Evolutionary conservation across 2,329 filamentous ascomycete genomes (phyloP), one percentile per base, ranked within the genome.

Genomic region (Rhynchosporium secalis): DNA sequence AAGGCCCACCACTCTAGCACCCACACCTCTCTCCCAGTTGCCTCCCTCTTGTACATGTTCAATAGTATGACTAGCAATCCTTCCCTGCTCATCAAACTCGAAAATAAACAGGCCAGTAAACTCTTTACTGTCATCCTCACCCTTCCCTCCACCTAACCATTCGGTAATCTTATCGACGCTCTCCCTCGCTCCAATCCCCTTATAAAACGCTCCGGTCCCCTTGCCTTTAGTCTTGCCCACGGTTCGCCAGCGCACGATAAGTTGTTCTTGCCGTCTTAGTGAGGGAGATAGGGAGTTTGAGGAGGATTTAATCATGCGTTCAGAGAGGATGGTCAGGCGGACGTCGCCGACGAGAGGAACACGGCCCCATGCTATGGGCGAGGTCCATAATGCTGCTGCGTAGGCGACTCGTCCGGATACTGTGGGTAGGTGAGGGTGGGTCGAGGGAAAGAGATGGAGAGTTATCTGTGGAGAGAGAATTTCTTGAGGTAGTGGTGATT

Each of bases 21-120:
- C 86, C n/a, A 88, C 79, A 15, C 86, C 92, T 66, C 85, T 86
- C 71, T 97, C 93, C 86, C 89, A 96, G 64, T 91, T 86, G 45
- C 88, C 86, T 15, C 88, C 87, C 71, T 95, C 88, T 71, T 97
- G 90, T 1, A 91, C 90, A 77, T 96, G 91, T 77, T 99, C 95
- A 71, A 99, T 98, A 0, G 91, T 96, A 75, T 98, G 95, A 69
- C 86, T 92, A 54, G 90, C 77, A 41, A 99, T 86, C 66, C 92
- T 83, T 1, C 95, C 95, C 70, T 96, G 84, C 52, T 86, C 82
- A 72, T 98, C 95, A 74, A 99, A 99, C 68, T 96, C 91, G 75
- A 99, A 99, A 63, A 96, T 88, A 76, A 98, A 99, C 10, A 98
- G 77, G 0, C 95, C 95, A 1, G 87, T 91, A 70, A 98, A 98